These are phyloP conservation scores for Microcyclosporella mali DNA, from an alignment of 2,329 filamentous ascomycete species.

Conservation along the genomic window DNA sequence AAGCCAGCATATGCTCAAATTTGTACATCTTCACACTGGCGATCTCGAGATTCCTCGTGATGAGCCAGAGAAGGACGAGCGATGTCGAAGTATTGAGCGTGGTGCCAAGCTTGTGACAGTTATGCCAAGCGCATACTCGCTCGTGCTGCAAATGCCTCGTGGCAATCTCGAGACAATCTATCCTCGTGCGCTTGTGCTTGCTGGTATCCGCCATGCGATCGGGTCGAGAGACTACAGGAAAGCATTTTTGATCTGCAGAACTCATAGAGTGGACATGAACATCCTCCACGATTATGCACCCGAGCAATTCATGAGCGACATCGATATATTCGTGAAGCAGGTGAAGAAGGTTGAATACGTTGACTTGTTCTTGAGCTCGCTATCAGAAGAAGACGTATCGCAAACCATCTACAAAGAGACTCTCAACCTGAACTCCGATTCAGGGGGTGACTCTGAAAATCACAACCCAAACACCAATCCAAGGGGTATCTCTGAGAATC, in stretches of 20 bases:
- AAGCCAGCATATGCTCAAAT: conserved; percentile 86
- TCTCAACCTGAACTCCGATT: conserved; percentile 41
- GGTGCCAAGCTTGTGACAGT: conserved; percentile 81
- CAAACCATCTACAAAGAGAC: conserved; percentile 92
- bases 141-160: conserved; percentile 90
- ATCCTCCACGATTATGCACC: conserved; percentile 92
- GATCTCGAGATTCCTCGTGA: conserved; percentile 78
- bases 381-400: conserved; percentile 76
- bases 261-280: conserved; percentile 95
- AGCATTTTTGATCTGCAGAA: conserved; percentile 82
- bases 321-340: conserved; percentile 75
- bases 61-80: conserved; percentile 84
- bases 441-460: conserved; percentile 15
- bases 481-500: background rate
- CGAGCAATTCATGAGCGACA: conserved; percentile 70
- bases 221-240: conserved; percentile 72
- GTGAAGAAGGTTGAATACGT: conserved; percentile 74
- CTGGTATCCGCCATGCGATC: conserved; percentile 77
- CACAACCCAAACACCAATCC: background rate
- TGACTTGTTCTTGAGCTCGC: conserved; percentile 67
- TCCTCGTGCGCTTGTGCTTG: conserved; percentile 84
- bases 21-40: conserved; percentile 67
- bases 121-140: conserved; percentile 77
- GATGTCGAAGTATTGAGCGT: conserved; percentile 85
- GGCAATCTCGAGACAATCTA: conserved; percentile 95